Percentiles rank a stretch among this genome's conserved stretches.
Evolutionary conservation across 768 basidiomycete genomes (phyloP).

Genomic region (Hemileccinum rubropunctum): DNA sequence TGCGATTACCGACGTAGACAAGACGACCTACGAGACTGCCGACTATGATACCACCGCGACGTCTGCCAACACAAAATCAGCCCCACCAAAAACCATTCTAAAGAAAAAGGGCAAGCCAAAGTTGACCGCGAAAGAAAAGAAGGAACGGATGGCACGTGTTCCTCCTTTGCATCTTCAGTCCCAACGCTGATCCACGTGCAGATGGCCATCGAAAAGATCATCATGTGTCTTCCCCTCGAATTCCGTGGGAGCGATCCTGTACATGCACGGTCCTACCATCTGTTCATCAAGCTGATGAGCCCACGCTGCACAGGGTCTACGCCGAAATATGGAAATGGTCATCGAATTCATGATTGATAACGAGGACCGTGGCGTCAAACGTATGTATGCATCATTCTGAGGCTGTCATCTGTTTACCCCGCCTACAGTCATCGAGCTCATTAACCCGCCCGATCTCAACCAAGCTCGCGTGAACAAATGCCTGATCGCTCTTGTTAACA

Average conservation of each 20-base stretch:
- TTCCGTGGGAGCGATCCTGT: constrained; percentile 89
- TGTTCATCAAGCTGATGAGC: background rate
- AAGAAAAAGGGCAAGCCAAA: constrained; percentile 62
- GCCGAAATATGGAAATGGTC: constrained; percentile 76
- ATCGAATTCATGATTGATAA: constrained; percentile 74
- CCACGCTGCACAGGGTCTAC: constrained; percentile 50
- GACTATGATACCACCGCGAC: constrained; percentile 34
- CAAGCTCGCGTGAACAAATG: constrained; percentile 94
- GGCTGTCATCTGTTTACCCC: background rate
- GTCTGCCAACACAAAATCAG: constrained; percentile 37
- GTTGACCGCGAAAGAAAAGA: constrained; percentile 77
- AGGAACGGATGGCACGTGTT: constrained; percentile 64
- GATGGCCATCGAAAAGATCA: constrained; percentile 66
- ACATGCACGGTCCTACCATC: constrained; percentile 27
- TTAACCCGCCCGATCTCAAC: constrained; percentile 77
- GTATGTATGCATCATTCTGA: constrained; percentile 37
- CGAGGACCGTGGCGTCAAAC: constrained; percentile 55
- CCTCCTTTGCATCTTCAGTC: background rate
- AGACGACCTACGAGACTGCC: constrained; percentile 30
- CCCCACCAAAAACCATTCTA: constrained; percentile 40
- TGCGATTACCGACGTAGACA: constrained; percentile 27
- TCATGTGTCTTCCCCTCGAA: constrained; percentile 80
- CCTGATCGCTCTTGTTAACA: constrained; percentile 83
- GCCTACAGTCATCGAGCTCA: constrained; percentile 67
- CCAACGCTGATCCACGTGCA: constrained; percentile 15